These are phyloP conservation scores for Paxillus rubicundulus DNA, from an alignment of 768 basidiomycete species.

Conservation along the genomic window DNA sequence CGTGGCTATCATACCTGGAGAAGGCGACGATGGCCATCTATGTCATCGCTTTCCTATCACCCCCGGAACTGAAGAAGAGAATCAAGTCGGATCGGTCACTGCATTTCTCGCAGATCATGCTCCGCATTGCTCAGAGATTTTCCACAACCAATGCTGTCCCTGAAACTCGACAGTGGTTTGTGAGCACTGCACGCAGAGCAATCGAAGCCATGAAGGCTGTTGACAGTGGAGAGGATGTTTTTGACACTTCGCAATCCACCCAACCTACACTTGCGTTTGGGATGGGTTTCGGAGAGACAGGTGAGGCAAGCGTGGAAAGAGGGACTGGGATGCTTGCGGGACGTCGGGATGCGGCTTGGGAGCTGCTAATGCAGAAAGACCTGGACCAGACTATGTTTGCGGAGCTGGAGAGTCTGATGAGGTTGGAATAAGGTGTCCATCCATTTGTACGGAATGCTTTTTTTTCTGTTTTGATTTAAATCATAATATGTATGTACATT, in stretches of 20 bases:
- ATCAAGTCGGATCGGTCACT: conserved; percentile 65
- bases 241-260: conserved; percentile 61
- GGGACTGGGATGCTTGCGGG: conserved; percentile 76
- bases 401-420: conserved; percentile 76
- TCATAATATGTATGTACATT: conserved; percentile 8
- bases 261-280: conserved; percentile 71
- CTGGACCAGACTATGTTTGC: conserved; percentile 72
- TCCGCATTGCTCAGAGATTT: conserved; percentile 68
- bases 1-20: conserved; percentile 78
- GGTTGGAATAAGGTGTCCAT: conserved; percentile 49
- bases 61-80: conserved; percentile 67
- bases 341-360: conserved; percentile 68
- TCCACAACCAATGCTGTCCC: conserved; percentile 42
- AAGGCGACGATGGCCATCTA: conserved; percentile 81
- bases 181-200: conserved; percentile 59
- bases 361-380: conserved; percentile 68
- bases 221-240: conserved; percentile 72
- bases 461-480: conserved; percentile 7
- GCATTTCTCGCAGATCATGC: conserved; percentile 67
- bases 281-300: conserved; percentile 80
- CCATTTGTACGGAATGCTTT: not conserved
- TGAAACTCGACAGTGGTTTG: conserved; percentile 53
- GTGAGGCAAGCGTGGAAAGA: conserved; percentile 61
- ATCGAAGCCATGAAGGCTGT: conserved; percentile 77
- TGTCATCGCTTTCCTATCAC: conserved; percentile 78